These are phyloP conservation scores for Monilinia vaccinii-corymbosi DNA, from an alignment of 2,329 filamentous ascomycete genomes.

Conservation along the genomic window DNA sequence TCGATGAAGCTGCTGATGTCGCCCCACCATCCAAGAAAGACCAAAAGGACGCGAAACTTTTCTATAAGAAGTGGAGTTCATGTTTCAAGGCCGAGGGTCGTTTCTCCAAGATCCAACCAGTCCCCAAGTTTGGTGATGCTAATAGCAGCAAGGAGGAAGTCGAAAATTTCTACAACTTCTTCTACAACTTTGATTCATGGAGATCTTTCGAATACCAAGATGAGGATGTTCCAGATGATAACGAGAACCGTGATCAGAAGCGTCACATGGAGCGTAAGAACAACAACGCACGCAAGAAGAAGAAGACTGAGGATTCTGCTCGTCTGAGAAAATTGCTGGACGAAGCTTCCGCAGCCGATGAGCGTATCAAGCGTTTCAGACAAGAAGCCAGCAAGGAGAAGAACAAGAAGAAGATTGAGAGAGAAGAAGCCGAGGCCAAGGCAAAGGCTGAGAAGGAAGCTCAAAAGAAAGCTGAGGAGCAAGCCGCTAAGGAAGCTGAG, in stretches of 20 bases:
- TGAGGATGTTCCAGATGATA: constrained; percentile 97
- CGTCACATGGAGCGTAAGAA: constrained; percentile 98
- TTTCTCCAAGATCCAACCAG: constrained; percentile 86
- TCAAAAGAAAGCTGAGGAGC: constrained; percentile 76
- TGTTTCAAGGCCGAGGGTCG: constrained; percentile 88
- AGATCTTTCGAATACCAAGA: constrained; percentile 96
- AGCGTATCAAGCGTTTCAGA: constrained; percentile 96
- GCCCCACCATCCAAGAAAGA: constrained; percentile 92
- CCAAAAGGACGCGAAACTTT: constrained; percentile 66
- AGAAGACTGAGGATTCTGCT: constrained; percentile 94
- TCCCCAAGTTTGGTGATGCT: constrained; percentile 76
- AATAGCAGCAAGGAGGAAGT: constrained; percentile 83
- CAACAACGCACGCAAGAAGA: constrained; percentile 94
- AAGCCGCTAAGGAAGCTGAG: constrained; percentile 73
- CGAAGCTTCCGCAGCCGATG: constrained; percentile 72
- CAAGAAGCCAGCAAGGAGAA: constrained; percentile 86
- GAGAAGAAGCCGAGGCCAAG: constrained; percentile 84
- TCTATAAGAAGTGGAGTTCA: constrained; percentile 87
- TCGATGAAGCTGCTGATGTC: constrained; percentile 88
- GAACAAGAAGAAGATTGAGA: constrained; percentile 88
- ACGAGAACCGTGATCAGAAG: constrained; percentile 98
- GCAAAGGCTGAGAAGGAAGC: constrained; percentile 76
- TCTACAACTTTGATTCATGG: constrained; percentile 99
- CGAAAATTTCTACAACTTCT: constrained; percentile 98
- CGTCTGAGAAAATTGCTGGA: constrained; percentile 87